phyloP scores from a whole-genome alignment of 2,329 filamentous ascomycete species.

The Malbranchea zuffiana region DNA sequence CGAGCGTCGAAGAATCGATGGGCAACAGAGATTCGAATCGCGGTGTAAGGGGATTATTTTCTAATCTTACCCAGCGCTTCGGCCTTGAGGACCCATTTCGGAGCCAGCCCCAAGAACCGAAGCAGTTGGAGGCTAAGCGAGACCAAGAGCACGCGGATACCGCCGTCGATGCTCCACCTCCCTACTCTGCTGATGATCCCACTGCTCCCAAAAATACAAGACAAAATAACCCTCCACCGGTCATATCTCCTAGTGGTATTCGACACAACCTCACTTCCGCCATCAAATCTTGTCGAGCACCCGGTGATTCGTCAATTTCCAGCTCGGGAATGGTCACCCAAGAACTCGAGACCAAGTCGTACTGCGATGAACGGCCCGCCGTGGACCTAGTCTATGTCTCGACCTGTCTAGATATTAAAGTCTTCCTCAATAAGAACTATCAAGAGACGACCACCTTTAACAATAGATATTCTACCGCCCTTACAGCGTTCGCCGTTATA shows the following conservation, averaged over 20 bases:
- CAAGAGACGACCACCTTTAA: conserved; percentile 49
- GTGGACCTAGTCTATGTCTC: conserved; percentile 55
- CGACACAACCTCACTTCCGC: conserved; percentile 55
- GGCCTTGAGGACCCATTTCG: conserved; percentile 48
- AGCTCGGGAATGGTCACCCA: conserved; percentile 58
- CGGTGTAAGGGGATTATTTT: conserved; percentile 51
- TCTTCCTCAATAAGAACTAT: conserved; percentile 51
- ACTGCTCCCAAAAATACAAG: conserved; percentile 21
- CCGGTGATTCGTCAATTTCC: conserved; percentile 64
- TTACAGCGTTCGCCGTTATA: conserved; percentile 59
- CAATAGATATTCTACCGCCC: conserved; percentile 45
- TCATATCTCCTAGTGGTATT: conserved; percentile 32
- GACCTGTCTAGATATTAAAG: conserved; percentile 52
- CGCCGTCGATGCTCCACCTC: conserved; percentile 26
- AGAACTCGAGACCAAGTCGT: conserved; percentile 71
- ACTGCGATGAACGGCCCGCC: conserved; percentile 68
- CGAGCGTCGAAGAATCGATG: background rate
- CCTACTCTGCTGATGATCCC: conserved; percentile 30
- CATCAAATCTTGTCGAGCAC: conserved; percentile 64
- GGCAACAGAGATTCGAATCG: conserved; percentile 23
- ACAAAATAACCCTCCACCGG: conserved; percentile 22
- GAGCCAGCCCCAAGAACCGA: conserved; percentile 16
- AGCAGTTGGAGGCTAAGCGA: conserved; percentile 22
- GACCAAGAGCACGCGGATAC: conserved; percentile 14
- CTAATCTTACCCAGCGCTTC: conserved; percentile 54